Conservation (phyloP, 2,329 filamentous ascomycete genomes). For the Verticillium longisporum region DNA sequence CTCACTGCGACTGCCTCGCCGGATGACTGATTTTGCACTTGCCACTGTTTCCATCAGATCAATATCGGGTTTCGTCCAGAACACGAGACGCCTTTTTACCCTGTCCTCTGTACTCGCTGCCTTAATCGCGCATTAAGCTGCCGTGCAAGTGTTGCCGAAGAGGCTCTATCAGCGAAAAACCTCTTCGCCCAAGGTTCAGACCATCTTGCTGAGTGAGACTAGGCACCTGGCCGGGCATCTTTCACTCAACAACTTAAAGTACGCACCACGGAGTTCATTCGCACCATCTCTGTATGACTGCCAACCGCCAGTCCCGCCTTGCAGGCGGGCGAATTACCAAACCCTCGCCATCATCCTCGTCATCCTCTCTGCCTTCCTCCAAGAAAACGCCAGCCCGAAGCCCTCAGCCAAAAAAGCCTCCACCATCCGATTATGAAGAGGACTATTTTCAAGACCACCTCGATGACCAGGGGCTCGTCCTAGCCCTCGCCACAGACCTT, state of each 20-base stretch:
- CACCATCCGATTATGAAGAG: conserved; percentile 13
- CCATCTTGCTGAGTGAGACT: not conserved
- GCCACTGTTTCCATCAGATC: not conserved
- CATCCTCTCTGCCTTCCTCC: not conserved
- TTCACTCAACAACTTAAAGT: not conserved
- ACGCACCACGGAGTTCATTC: not conserved
- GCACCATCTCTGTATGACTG: not conserved
- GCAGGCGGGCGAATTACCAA: not conserved
- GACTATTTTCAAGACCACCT: conserved; percentile 38
- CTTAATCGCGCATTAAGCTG: not conserved
- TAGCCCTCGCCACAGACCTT: conserved; percentile 46
- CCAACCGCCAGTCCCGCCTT: not conserved
- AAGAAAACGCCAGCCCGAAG: not conserved
- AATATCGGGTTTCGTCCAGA: not conserved
- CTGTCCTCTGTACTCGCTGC: not conserved
- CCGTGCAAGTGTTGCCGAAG: not conserved
- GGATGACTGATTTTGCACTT: not conserved
- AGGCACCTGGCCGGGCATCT: not conserved
- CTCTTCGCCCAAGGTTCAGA: not conserved
- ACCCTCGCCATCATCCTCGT: not conserved
- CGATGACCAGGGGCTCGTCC: conserved; percentile 52
- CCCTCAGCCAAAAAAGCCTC: conserved; percentile 5
- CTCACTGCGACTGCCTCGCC: not conserved
- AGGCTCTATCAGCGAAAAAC: not conserved
- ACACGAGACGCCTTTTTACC: not conserved